A percentile compares a stretch with the other conserved stretches of the same genome.
Conservation (phyloP, 805 yeast genomes). For the Pichia heedii region DNA sequence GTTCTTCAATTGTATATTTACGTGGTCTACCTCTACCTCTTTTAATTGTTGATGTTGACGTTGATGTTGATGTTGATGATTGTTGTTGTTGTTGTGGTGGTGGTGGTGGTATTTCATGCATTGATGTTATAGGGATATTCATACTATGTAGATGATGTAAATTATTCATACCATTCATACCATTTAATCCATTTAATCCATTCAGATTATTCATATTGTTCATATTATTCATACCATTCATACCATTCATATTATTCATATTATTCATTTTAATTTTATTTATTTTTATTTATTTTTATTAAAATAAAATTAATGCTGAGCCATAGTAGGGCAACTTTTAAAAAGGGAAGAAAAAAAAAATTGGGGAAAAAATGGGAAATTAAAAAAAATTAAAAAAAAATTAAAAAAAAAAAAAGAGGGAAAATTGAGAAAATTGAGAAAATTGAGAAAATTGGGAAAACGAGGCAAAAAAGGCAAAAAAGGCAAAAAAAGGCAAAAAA, state of each 20-base stretch:
- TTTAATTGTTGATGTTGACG: background rate
- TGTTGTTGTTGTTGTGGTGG: background rate
- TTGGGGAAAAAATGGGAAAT: background rate
- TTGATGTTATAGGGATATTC: background rate
- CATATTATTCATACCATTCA: background rate
- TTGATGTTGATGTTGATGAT: too few relatives aligned
- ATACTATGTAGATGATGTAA: background rate
- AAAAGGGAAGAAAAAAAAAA: too few relatives aligned
- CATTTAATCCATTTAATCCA: background rate
- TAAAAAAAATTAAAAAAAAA: background rate
- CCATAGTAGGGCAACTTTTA: too few relatives aligned
- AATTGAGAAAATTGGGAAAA: too few relatives aligned
- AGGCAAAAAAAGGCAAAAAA: too few relatives aligned
- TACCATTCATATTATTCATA: background rate
- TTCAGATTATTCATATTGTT: background rate
- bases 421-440: too few relatives aligned
- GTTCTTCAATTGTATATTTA: constrained; percentile 4
- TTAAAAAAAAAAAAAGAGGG: background rate
- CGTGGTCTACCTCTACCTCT: constrained; percentile 7
- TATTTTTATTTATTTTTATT: background rate
- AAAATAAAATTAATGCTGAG: background rate
- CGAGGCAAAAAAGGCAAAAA: too few relatives aligned
- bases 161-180: background rate
- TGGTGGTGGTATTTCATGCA: background rate
- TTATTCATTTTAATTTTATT: background rate